phyloP scores from a whole-genome alignment of 805 yeast species.

The Maudiozyma barnettii region DNA sequence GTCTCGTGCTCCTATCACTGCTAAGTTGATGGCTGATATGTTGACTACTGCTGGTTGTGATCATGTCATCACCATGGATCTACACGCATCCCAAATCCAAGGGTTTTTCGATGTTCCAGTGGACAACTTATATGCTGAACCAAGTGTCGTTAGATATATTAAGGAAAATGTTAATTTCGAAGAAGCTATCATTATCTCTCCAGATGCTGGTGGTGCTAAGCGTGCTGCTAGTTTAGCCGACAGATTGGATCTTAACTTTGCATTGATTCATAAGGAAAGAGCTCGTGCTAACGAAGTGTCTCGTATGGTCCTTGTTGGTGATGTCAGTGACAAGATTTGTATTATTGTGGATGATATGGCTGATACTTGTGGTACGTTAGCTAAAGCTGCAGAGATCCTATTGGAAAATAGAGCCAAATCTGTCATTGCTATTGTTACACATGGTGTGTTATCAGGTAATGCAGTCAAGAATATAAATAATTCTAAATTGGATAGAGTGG shows the following conservation, averaged over 20 bases:
- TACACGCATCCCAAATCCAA: constrained; percentile 80
- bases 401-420: constrained; percentile 57
- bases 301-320: constrained; percentile 79
- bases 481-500: constrained; percentile 55
- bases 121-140: constrained; percentile 80
- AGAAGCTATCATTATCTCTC: constrained; percentile 68
- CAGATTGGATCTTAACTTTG: constrained; percentile 67
- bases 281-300: constrained; percentile 76
- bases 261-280: constrained; percentile 76
- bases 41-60: constrained; percentile 76
- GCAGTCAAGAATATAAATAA: constrained; percentile 63
- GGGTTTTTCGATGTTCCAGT: constrained; percentile 79
- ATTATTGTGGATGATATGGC: constrained; percentile 82
- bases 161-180: constrained; percentile 47
- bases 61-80: constrained; percentile 78
- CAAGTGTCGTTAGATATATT: constrained; percentile 66
- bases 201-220: constrained; percentile 88
- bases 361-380: constrained; percentile 82
- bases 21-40: constrained; percentile 75
- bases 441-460: constrained; percentile 70
- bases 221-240: constrained; percentile 80
- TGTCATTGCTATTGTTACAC: constrained; percentile 76
- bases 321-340: constrained; percentile 66
- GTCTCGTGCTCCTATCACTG: constrained; percentile 77
- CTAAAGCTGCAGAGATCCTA: constrained; percentile 73